Conservation (phyloP, 2,329 filamentous ascomycete species). For the Drechmeria coniospora region DNA sequence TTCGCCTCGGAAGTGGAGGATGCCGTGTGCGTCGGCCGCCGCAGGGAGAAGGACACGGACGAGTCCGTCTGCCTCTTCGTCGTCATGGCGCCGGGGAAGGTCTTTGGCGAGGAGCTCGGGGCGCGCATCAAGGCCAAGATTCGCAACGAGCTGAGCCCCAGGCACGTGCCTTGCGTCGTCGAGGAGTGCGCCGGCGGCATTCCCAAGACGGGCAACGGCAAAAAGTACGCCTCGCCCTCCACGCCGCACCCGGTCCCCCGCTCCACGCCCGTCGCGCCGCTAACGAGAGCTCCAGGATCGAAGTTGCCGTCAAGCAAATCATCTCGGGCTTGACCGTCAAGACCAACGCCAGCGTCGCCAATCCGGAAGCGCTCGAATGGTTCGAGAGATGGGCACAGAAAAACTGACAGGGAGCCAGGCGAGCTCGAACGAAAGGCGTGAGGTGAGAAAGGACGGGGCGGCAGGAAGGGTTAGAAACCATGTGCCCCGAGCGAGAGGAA, state of each 20-base stretch:
- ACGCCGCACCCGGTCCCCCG: no score
- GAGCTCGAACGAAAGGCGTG: no score
- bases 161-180: conserved; percentile 76
- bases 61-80: conserved; percentile 84
- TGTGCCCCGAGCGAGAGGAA: no score
- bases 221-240: conserved; percentile 52
- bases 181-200: conserved; percentile 69
- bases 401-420: no score
- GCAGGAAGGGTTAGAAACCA: no score
- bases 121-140: conserved; percentile 51
- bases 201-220: conserved; percentile 84
- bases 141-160: conserved; percentile 63
- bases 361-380: conserved; percentile 77
- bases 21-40: conserved; percentile 70
- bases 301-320: conserved; percentile 93
- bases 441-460: background rate
- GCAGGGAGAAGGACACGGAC: conserved; percentile 56
- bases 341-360: conserved; percentile 86
- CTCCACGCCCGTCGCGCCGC: no score
- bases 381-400: conserved; percentile 61
- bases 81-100: conserved; percentile 48
- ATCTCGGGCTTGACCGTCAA: conserved; percentile 75
- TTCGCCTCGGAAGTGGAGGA: conserved; percentile 70
- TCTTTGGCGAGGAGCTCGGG: conserved; percentile 45
- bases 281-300: conserved; percentile 41